Conservation (phyloP, 148 eudicot genomes). For the Simmondsia chinensis region DNA sequence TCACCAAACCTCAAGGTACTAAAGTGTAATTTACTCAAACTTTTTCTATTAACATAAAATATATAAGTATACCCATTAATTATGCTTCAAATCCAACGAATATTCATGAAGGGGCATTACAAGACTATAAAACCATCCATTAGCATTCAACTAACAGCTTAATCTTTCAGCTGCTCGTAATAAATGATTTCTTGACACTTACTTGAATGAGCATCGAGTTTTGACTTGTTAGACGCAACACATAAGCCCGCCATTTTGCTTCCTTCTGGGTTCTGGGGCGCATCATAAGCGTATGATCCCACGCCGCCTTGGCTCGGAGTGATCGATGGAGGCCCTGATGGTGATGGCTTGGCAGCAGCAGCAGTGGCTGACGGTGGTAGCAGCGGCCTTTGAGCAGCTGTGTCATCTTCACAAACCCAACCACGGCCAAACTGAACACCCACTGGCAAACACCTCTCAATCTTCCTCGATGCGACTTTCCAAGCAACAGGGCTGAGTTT, state of each 20-base stretch:
- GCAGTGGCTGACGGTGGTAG: slow-evolving; percentile 11
- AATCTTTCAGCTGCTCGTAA: no score
- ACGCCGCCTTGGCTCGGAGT: slow-evolving; percentile 3
- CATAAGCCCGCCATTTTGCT: slow-evolving; percentile 2
- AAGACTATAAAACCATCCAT: no score
- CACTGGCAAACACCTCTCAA: slow-evolving; percentile 48
- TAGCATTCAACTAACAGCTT: no score
- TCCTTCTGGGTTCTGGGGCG: slow-evolving; percentile 8
- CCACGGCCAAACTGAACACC: slow-evolving; percentile 71
- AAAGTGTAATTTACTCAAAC: no score
- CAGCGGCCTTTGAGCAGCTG: slow-evolving; percentile 6
- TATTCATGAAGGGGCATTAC: no score
- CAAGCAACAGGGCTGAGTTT: slow-evolving; percentile 82
- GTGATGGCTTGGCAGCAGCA: slow-evolving; percentile 8
- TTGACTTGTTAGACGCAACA: slow-evolving; percentile 6
- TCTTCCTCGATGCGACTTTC: slow-evolving; percentile 66
- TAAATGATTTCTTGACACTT: no score
- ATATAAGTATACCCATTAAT: no score
- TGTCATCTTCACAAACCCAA: slow-evolving; percentile 69
- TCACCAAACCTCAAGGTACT: no score
- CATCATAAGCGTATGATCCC: slow-evolving; percentile 6
- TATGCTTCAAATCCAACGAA: no score
- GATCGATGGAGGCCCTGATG: slow-evolving; percentile 10
- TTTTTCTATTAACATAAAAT: no score
- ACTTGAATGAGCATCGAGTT: slow-evolving; percentile 3